Evolutionary conservation across 2,329 filamentous ascomycete genomes (phyloP).

Genomic region (Xylaria sp.): DNA sequence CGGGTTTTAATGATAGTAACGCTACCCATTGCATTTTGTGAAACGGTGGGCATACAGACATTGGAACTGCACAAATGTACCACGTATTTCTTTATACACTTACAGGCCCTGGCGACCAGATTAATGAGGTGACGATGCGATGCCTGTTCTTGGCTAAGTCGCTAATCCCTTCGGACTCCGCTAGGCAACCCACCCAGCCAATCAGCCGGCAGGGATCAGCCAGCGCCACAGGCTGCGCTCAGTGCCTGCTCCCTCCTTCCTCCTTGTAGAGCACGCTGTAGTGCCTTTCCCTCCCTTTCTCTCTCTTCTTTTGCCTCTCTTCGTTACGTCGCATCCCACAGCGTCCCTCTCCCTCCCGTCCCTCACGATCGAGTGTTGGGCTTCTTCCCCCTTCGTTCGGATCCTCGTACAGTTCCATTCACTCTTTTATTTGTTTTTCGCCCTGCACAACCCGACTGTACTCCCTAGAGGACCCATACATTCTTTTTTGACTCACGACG

Average conservation of each 20-base stretch:
- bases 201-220: conserved; percentile 28
- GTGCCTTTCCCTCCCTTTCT: conserved; percentile 30
- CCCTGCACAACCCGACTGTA: conserved; percentile 38
- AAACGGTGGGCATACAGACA: neutral
- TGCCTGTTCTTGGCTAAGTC: conserved; percentile 23
- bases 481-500: conserved; percentile 37
- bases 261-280: conserved; percentile 12
- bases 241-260: conserved; percentile 28
- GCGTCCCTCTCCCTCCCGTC: conserved; percentile 29
- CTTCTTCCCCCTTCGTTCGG: conserved; percentile 30
- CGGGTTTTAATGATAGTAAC: conserved; percentile 1
- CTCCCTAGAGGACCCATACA: conserved; percentile 42
- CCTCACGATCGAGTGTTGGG: conserved; percentile 33
- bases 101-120: neutral
- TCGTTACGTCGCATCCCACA: conserved; percentile 35
- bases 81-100: conserved; percentile 1
- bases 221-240: conserved; percentile 18
- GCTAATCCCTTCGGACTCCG: conserved; percentile 36
- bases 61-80: neutral
- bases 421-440: conserved; percentile 42
- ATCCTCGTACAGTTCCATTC: conserved; percentile 42
- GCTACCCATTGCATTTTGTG: neutral
- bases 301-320: conserved; percentile 25
- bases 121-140: conserved; percentile 16
- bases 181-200: conserved; percentile 25